phyloP scores from a whole-genome alignment of 2,329 filamentous ascomycete genomes.

The Fusarium secorum region DNA sequence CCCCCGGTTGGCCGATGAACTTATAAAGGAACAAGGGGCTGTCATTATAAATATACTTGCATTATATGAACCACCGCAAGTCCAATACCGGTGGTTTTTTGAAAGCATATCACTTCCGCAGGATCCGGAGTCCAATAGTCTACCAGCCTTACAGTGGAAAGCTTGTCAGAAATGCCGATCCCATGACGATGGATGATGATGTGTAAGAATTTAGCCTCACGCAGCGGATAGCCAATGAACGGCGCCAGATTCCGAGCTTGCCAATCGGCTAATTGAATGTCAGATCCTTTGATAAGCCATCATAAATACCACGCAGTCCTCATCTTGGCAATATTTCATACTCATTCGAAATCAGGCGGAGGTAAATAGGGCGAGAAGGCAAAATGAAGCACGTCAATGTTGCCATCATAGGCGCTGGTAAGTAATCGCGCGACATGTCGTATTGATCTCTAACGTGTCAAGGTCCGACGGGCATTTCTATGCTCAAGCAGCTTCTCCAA shows the following conservation, averaged over 20 bases:
- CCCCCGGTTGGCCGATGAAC: no score
- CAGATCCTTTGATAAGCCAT: background rate
- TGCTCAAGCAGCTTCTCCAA: constrained; percentile 21
- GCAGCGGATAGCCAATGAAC: background rate
- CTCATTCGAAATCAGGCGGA: accelerated
- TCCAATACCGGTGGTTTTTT: no score
- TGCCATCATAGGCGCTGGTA: constrained; percentile 1
- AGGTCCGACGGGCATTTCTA: constrained; percentile 23
- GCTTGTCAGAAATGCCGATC: background rate
- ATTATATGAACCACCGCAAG: no score
- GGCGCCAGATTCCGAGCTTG: background rate
- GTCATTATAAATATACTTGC: no score
- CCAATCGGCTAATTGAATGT: background rate
- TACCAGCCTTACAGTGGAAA: background rate
- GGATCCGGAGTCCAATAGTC: accelerated
- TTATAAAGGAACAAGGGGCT: no score
- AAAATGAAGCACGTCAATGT: background rate
- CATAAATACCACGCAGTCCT: background rate
- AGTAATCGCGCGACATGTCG: accelerated
- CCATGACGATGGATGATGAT: background rate
- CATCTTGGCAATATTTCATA: accelerated
- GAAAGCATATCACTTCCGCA: background rate
- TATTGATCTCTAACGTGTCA: accelerated
- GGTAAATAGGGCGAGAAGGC: accelerated
- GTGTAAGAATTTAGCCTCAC: background rate